phyloP scores from a whole-genome alignment of 2,329 filamentous ascomycete species.

The Sclerotinia sclerotiorum region DNA sequence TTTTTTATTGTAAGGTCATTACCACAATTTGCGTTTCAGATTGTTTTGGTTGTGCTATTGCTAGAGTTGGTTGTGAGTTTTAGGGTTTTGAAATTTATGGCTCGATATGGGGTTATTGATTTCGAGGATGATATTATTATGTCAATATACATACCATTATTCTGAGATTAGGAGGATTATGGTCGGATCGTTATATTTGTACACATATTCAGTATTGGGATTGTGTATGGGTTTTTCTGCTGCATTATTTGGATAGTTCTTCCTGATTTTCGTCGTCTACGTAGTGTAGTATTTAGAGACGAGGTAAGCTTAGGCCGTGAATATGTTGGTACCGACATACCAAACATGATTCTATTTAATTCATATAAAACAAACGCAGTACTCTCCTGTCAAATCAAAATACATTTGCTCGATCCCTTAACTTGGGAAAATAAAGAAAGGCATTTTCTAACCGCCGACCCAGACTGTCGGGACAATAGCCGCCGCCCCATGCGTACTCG shows the following conservation, averaged over 20 bases:
- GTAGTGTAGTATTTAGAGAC: not conserved
- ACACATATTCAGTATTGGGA: not conserved
- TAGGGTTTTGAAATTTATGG: too few relatives aligned
- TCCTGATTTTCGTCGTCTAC: not conserved
- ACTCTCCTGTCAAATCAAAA: not conserved
- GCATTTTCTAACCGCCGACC: not conserved
- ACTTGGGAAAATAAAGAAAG: not conserved
- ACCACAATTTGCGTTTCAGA: not conserved
- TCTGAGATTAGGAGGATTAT: not conserved
- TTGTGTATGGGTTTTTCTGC: not conserved
- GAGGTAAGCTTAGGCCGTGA: too few relatives aligned
- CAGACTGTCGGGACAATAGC: not conserved
- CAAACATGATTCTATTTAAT: not conserved
- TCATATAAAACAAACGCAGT: too few relatives aligned
- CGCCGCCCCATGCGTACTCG: not conserved
- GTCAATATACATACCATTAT: too few relatives aligned
- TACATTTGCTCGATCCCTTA: not conserved
- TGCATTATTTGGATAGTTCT: not conserved
- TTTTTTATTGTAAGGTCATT: too few relatives aligned
- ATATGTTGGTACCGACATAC: not conserved
- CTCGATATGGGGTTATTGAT: not conserved
- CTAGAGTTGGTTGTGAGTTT: too few relatives aligned
- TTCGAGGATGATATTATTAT: too few relatives aligned
- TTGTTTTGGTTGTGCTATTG: too few relatives aligned
- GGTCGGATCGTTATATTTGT: not conserved